Conservation (phyloP, 805 yeast genomes). For the Clavispora santaluciae region DNA sequence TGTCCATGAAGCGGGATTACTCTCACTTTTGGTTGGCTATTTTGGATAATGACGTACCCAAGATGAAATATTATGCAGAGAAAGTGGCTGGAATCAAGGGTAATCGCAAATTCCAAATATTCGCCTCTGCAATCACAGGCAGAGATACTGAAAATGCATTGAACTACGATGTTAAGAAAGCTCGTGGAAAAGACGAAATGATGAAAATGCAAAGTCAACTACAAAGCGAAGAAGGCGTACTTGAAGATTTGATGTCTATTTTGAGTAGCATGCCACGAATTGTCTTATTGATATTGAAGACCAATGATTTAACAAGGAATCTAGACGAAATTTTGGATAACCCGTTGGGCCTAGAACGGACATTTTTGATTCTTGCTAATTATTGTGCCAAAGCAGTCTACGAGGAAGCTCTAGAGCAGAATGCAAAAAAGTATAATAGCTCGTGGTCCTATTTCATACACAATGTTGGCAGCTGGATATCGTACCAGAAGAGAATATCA, state of each 20-base stretch:
- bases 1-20: slow-evolving; percentile 72
- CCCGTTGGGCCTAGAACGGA: slow-evolving; percentile 83
- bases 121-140: slow-evolving; percentile 94
- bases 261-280: slow-evolving; percentile 78
- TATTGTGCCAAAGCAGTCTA: slow-evolving; percentile 83
- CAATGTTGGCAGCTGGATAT: slow-evolving; percentile 26
- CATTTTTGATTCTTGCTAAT: slow-evolving; percentile 82
- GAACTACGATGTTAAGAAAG: slow-evolving; percentile 50
- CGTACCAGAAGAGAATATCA: slow-evolving; percentile 27
- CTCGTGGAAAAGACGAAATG: slow-evolving; percentile 60
- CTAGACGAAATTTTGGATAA: slow-evolving; percentile 78
- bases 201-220: slow-evolving; percentile 61
- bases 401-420: slow-evolving; percentile 52
- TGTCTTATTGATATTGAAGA: slow-evolving; percentile 80
- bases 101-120: slow-evolving; percentile 68
- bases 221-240: slow-evolving; percentile 50
- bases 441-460: slow-evolving; percentile 17
- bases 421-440: slow-evolving; percentile 15
- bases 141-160: slow-evolving; percentile 77
- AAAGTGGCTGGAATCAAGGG: slow-evolving; percentile 74
- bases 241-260: slow-evolving; percentile 74
- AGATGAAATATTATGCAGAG: slow-evolving; percentile 71
- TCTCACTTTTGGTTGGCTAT: slow-evolving; percentile 91
- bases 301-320: slow-evolving; percentile 88
- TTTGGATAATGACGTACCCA: slow-evolving; percentile 59